Conservation (phyloP, 2,329 filamentous ascomycete genomes). For the Daldinia sp. region DNA sequence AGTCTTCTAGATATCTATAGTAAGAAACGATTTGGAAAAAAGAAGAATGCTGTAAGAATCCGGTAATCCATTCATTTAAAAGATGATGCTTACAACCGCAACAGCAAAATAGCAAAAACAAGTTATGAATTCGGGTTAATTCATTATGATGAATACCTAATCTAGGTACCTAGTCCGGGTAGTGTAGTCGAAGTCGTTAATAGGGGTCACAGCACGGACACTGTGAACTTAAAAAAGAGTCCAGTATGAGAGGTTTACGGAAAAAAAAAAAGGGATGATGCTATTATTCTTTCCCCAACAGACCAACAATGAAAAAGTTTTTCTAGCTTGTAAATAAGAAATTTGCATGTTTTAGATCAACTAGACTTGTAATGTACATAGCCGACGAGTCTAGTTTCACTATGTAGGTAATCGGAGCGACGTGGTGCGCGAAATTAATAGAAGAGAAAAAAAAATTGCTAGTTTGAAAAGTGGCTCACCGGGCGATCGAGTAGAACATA, state of each 20-base stretch:
- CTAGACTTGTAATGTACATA: conserved; percentile 28
- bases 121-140: conserved; percentile 1
- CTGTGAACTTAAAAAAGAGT: conserved; percentile 19
- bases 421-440: conserved; percentile 34
- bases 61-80: conserved; percentile 21
- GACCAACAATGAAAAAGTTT: conserved; percentile 26
- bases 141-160: conserved; percentile 5
- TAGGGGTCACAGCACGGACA: conserved; percentile 7
- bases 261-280: conserved; percentile 10
- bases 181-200: background rate
- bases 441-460: conserved; percentile 27
- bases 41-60: conserved; percentile 19
- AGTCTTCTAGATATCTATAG: conserved; percentile 10
- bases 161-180: background rate
- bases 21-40: conserved; percentile 17
- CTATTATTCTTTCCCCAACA: conserved; percentile 28
- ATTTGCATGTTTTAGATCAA: conserved; percentile 29
- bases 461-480: conserved; percentile 36
- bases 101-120: conserved; percentile 1
- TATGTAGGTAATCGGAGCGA: conserved; percentile 8
- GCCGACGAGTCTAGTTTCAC: conserved; percentile 17
- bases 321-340: conserved; percentile 28
- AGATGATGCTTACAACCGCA: conserved; percentile 5
- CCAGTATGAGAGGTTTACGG: conserved; percentile 7
- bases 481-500: conserved; percentile 38